Evolutionary conservation across 345 rosid genomes (phyloP).

Genomic region (Brassica napus): Da-Ae NC_063443.1:9612501-9613000

Average conservation of each 20-base stretch:
- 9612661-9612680: conserved; percentile 28
- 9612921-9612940: conserved; percentile 55
- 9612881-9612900: conserved; percentile 47
- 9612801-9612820: conserved; percentile 48
- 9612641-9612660: conserved; percentile 37
- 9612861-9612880: conserved; percentile 45
- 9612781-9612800: conserved; percentile 42
- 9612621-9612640: conserved; percentile 38
- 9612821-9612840: conserved; percentile 58
- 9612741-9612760: conserved; percentile 43
- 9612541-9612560: conserved; percentile 49
- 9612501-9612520: conserved; percentile 63
- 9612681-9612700: conserved; percentile 36
- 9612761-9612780: conserved; percentile 37
- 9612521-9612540: conserved; percentile 76
- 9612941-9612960: conserved; percentile 57
- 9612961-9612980: conserved; percentile 56
- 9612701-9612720: conserved; percentile 41
- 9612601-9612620: conserved; percentile 36
- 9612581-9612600: conserved; percentile 29
- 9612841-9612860: conserved; percentile 49
- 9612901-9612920: conserved; percentile 53
- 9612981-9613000: conserved; percentile 15
- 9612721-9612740: conserved; percentile 41
- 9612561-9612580: conserved; percentile 29